These are phyloP conservation scores for Peronospora farinosa DNA, from an alignment of 352 stramenopile species.

Conservation along the genomic window DNA sequence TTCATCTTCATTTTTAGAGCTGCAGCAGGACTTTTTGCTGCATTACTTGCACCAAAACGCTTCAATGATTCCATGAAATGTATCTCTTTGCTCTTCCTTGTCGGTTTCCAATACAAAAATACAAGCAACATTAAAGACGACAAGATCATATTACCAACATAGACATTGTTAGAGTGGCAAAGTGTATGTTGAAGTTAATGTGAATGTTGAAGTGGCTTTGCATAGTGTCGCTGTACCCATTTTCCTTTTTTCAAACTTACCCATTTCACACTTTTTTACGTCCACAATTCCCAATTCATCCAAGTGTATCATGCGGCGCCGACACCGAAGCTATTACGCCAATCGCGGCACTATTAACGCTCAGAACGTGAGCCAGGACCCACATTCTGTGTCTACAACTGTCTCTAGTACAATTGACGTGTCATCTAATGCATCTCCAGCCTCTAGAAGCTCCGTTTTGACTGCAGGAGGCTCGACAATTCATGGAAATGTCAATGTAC, in stretches of 20 bases:
- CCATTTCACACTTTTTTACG: too few species aligned
- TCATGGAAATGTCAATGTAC: constrained; percentile 50
- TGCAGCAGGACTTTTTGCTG: too few species aligned
- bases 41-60: neutral
- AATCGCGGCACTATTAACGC: constrained; percentile 7
- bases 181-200: too few species aligned
- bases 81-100: too few species aligned
- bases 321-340: constrained; percentile 16
- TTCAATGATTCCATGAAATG: neutral
- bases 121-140: too few species aligned
- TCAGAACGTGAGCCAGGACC: neutral
- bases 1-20: neutral
- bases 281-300: neutral
- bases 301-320: constrained; percentile 12
- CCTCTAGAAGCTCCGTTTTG: constrained; percentile 10
- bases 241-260: too few species aligned
- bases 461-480: constrained; percentile 26
- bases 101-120: too few species aligned
- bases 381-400: neutral
- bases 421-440: constrained; percentile 8
- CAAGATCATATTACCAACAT: too few species aligned
- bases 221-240: neutral
- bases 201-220: neutral
- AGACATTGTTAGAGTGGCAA: too few species aligned
- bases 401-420: neutral